Conservation (phyloP, 495 filamentous ascomycete species). For the Penicillium tannophilum region DNA sequence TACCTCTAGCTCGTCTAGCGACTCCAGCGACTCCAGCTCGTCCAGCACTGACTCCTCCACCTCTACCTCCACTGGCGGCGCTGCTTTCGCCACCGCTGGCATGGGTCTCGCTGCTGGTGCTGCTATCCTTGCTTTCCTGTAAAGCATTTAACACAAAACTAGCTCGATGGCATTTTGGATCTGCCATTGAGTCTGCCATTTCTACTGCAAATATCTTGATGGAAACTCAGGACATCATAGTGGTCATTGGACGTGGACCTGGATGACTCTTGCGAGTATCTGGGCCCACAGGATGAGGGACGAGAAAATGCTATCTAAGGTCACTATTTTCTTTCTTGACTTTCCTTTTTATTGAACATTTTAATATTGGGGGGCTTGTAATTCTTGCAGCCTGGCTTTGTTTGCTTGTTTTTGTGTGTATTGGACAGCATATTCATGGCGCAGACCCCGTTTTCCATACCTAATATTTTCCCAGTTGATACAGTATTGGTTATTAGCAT, state of each 20-base stretch:
- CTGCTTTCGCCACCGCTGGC: slow-evolving; percentile 38
- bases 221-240: background rate
- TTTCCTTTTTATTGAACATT: slow-evolving; percentile 13
- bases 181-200: background rate
- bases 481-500: slow-evolving; percentile 24
- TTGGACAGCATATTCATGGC: slow-evolving; percentile 28
- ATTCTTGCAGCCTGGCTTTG: slow-evolving; percentile 12
- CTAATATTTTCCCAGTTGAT: slow-evolving; percentile 11
- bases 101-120: slow-evolving; percentile 49
- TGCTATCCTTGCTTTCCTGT: slow-evolving; percentile 52
- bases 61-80: slow-evolving; percentile 34
- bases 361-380: slow-evolving; percentile 24
- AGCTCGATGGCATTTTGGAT: background rate
- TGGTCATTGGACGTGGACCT: background rate
- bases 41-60: slow-evolving; percentile 29
- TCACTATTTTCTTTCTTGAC: slow-evolving; percentile 17
- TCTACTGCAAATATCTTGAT: slow-evolving; percentile 12
- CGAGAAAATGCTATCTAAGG: slow-evolving; percentile 29
- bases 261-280: slow-evolving; percentile 6
- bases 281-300: slow-evolving; percentile 29
- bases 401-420: slow-evolving; percentile 17
- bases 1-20: slow-evolving; percentile 24
- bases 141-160: slow-evolving; percentile 15
- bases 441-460: slow-evolving; percentile 24
- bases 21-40: slow-evolving; percentile 21